Conservation (phyloP, 192 early-diverging fungal genomes). For the Podila horticola region DNA sequence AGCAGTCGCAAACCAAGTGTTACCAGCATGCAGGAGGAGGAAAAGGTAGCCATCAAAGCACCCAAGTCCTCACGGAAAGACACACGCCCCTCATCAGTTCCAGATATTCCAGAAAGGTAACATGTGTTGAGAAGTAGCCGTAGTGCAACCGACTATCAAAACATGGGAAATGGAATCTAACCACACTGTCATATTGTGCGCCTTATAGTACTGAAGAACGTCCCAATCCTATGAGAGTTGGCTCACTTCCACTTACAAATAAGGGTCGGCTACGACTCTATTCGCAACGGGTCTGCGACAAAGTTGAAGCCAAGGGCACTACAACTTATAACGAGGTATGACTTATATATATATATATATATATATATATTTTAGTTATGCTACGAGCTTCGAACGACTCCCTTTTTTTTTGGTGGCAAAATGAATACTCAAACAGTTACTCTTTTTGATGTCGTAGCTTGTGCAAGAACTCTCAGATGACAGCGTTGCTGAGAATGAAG, state of each 20-base stretch:
- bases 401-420: too few species aligned
- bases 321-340: conserved; percentile 71
- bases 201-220: conserved; percentile 24
- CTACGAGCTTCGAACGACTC: background rate
- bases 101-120: conserved; percentile 15
- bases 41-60: background rate
- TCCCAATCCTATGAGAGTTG: background rate
- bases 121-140: background rate
- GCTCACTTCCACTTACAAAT: conserved; percentile 3
- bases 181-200: background rate
- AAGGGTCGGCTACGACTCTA: conserved; percentile 67
- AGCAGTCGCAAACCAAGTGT: conserved; percentile 27
- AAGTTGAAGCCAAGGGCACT: conserved; percentile 63
- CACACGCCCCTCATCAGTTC: background rate
- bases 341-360: too few species aligned
- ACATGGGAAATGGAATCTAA: background rate
- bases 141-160: too few species aligned
- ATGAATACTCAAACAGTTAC: background rate
- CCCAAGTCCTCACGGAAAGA: conserved; percentile 14
- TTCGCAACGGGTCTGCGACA: conserved; percentile 69
- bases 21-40: conserved; percentile 8
- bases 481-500: conserved; percentile 7
- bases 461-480: conserved; percentile 32
- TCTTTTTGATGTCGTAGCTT: conserved; percentile 4
- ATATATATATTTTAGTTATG: background rate